Evolutionary conservation across 106 monocot species (phyloP).

Genomic region (Dendrobium chrysotoxum): DNA sequence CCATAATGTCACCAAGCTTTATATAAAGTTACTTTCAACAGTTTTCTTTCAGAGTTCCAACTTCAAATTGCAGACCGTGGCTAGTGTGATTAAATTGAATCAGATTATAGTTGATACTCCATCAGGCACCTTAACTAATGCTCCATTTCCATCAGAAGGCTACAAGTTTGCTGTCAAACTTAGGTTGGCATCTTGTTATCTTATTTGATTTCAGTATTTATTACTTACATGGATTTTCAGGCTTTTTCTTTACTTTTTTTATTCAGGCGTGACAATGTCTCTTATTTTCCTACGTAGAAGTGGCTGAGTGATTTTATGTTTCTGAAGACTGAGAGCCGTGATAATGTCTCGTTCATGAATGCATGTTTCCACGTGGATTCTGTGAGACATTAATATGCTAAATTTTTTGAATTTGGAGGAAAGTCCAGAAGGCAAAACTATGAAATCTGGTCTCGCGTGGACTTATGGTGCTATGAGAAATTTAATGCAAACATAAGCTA

Average conservation of each 20-base stretch:
- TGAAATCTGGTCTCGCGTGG: background rate
- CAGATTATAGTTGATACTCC: slow-evolving; percentile 66
- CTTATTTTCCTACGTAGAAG: background rate
- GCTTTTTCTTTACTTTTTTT: background rate
- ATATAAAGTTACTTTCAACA: slow-evolving; percentile 16
- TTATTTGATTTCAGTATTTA: background rate
- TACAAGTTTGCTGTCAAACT: slow-evolving; percentile 66
- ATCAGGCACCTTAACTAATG: slow-evolving; percentile 65
- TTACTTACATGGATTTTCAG: background rate
- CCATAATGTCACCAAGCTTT: background rate
- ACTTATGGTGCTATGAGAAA: background rate
- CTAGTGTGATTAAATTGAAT: slow-evolving; percentile 48
- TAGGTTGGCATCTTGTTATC: slow-evolving; percentile 39
- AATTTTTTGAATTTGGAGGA: background rate
- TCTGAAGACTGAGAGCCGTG: background rate
- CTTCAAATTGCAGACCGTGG: slow-evolving; percentile 63
- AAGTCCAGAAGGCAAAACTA: background rate
- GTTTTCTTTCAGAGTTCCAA: slow-evolving; percentile 59
- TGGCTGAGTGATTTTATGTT: background rate
- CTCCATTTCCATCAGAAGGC: slow-evolving; percentile 60
- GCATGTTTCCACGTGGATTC: background rate
- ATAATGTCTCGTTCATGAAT: background rate
- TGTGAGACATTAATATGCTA: background rate
- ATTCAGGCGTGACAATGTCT: background rate
- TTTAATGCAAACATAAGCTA: background rate